A percentile compares a stretch with the other conserved stretches of the same genome.
Evolutionary conservation across 2,329 filamentous ascomycete genomes (phyloP).

Genomic region (Daldinia eschscholtzii): DNA sequence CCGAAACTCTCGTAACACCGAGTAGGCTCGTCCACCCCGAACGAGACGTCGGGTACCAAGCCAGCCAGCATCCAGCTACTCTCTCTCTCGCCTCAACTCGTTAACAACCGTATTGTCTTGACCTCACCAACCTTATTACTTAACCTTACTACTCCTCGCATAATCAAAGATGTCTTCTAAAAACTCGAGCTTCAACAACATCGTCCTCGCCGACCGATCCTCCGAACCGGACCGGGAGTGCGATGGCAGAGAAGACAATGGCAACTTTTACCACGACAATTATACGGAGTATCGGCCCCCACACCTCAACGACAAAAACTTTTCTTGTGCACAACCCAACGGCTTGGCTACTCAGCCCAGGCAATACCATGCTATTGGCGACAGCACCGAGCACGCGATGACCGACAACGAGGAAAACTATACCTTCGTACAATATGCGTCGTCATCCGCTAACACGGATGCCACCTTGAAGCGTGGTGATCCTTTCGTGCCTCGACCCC

Average conservation of each 20-base stretch:
- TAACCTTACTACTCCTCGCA: background rate
- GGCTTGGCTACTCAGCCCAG: constrained; percentile 31
- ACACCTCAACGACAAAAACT: constrained; percentile 41
- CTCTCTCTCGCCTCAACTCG: background rate
- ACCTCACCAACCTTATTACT: background rate
- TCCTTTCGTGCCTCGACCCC: constrained; percentile 6
- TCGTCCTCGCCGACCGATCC: constrained; percentile 6
- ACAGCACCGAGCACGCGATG: constrained; percentile 8
- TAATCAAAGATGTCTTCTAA: constrained; percentile 24
- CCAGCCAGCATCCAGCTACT: constrained; percentile 4
- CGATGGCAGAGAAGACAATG: background rate
- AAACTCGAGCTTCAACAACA: background rate
- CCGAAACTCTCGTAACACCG: background rate
- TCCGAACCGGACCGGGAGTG: constrained; percentile 20
- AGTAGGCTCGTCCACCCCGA: background rate
- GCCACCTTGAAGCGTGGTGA: constrained; percentile 32
- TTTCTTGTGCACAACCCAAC: constrained; percentile 32
- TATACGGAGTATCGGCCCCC: constrained; percentile 40
- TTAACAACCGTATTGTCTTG: background rate
- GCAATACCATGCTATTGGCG: background rate
- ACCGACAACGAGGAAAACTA: constrained; percentile 4
- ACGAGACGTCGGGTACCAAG: constrained; percentile 4
- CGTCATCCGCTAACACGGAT: constrained; percentile 31
- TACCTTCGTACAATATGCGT: background rate
- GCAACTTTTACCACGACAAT: constrained; percentile 28